Evolutionary conservation across 495 filamentous ascomycete species (phyloP).

Genomic region (Podospora sp.): DNA sequence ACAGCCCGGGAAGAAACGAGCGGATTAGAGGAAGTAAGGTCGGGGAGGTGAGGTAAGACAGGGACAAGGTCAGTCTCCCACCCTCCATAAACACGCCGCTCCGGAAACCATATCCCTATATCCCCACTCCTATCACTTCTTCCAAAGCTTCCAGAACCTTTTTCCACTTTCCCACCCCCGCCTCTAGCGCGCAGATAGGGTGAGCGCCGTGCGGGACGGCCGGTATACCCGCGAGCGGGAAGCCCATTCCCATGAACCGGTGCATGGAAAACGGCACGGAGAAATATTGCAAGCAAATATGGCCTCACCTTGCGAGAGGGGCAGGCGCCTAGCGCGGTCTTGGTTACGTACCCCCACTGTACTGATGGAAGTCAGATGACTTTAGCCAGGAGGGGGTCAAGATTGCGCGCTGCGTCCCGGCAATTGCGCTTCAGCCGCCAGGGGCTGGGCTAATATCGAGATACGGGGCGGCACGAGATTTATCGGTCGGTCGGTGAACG

Average conservation of each 20-base stretch:
- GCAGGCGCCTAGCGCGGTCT: not conserved
- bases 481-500: not conserved
- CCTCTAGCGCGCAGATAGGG: no score
- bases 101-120: not conserved
- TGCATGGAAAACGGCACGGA: not conserved
- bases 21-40: not conserved
- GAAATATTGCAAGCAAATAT: not conserved
- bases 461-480: not conserved
- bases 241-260: not conserved
- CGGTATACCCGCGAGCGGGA: not conserved
- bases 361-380: not conserved
- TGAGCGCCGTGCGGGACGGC: no score
- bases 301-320: not conserved
- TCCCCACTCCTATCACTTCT: not conserved
- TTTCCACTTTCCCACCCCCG: not conserved
- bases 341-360: not conserved
- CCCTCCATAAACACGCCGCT: not conserved
- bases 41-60: not conserved
- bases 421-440: constrained; percentile 4
- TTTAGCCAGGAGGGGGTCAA: not conserved
- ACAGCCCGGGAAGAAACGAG: not conserved
- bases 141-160: not conserved
- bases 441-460: not conserved
- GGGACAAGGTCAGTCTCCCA: not conserved
- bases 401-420: not conserved